Conservation (phyloP, 106 monocot species). For the Amphibolis antarctica region DNA sequence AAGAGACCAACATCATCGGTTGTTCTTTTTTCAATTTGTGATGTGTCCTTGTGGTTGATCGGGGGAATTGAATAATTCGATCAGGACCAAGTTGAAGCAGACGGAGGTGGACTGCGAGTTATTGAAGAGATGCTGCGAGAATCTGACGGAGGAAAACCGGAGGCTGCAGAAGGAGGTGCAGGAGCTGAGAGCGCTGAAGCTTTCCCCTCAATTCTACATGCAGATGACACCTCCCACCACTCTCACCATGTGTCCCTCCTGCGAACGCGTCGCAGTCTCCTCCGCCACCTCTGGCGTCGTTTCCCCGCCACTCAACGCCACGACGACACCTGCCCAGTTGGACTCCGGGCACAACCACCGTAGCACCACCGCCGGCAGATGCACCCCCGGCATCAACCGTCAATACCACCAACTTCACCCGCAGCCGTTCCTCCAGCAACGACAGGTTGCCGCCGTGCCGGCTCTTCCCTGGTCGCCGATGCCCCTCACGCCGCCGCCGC, state of each 20-base stretch:
- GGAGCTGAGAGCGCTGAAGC: conserved; percentile 72
- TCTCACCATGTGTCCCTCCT: conserved; percentile 88
- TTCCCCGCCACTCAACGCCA: neutral
- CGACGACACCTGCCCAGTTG: neutral
- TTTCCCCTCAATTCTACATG: conserved; percentile 77
- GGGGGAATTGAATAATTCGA: neutral
- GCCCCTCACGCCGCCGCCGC: no score
- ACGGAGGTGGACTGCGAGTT: conserved; percentile 89
- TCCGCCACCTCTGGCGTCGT: neutral
- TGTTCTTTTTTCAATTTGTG: no score
- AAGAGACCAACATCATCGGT: no score
- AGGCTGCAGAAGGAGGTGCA: conserved; percentile 73
- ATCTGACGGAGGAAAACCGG: conserved; percentile 74
- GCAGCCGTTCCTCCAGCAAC: conserved; percentile 3
- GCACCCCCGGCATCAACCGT: neutral
- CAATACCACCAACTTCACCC: neutral
- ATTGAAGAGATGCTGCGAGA: conserved; percentile 75
- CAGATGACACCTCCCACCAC: conserved; percentile 85
- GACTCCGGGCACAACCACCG: no score
- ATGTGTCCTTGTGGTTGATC: no score
- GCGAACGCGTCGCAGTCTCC: conserved; percentile 51
- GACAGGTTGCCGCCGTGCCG: neutral
- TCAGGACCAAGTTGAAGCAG: conserved; percentile 91
- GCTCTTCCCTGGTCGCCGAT: conserved; percentile 1
- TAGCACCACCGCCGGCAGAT: neutral